phyloP scores from a whole-genome alignment of 23 red algal genomes.

The Chondrus crispus region DNA sequence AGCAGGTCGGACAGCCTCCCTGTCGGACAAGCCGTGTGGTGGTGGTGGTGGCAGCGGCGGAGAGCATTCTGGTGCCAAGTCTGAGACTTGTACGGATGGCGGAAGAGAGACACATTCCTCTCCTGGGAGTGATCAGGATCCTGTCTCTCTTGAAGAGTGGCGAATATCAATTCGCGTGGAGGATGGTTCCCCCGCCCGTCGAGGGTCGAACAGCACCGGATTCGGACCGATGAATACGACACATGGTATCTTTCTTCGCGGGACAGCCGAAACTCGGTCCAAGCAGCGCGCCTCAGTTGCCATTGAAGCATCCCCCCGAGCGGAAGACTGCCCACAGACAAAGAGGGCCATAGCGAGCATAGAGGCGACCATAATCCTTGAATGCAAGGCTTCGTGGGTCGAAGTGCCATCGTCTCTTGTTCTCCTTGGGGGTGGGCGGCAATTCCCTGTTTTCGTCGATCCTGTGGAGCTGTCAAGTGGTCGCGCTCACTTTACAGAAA shows the following conservation, averaged over 20 bases:
- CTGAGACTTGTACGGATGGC: background rate
- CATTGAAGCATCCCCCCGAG: constrained; percentile 24
- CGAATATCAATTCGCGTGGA: constrained; percentile 7
- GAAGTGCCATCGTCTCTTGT: constrained; percentile 37
- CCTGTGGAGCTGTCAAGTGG: constrained; percentile 47
- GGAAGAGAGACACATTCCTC: no score
- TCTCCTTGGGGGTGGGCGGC: constrained; percentile 45
- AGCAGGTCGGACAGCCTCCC: no score
- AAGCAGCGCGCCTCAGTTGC: constrained; percentile 23
- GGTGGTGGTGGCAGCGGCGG: background rate
- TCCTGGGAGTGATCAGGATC: background rate
- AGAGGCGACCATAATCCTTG: constrained; percentile 46
- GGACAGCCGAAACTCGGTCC: constrained; percentile 18
- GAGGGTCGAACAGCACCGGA: constrained; percentile 25
- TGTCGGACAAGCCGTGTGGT: background rate
- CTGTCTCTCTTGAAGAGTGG: constrained; percentile 38
- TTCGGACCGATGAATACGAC: constrained; percentile 27
- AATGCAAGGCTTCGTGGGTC: constrained; percentile 46
- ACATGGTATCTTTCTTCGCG: constrained; percentile 65
- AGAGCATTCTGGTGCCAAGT: background rate
- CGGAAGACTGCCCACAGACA: constrained; percentile 24
- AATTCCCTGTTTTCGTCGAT: constrained; percentile 59
- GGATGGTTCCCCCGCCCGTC: constrained; percentile 39
- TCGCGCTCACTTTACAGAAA: constrained; percentile 58
- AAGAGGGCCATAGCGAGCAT: constrained; percentile 49